These are phyloP conservation scores for Lactarius tabidus DNA, from an alignment of 768 basidiomycete species.

Conservation along the genomic window DNA sequence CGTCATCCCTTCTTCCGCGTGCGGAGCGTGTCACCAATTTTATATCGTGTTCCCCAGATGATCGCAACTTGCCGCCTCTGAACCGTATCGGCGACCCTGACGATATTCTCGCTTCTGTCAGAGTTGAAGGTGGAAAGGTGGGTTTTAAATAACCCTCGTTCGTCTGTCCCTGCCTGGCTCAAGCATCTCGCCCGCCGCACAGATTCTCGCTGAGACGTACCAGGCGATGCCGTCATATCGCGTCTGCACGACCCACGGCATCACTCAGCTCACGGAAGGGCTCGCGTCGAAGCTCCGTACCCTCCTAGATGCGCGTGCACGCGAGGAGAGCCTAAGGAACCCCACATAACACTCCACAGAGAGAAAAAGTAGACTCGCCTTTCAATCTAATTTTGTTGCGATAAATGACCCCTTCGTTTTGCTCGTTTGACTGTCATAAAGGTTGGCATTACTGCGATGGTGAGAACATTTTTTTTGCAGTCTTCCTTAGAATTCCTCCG, in stretches of 20 bases:
- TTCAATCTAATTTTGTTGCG: background rate
- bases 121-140: slow-evolving; percentile 67
- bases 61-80: slow-evolving; percentile 68
- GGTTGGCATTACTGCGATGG: too few species aligned
- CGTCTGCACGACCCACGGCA: slow-evolving; percentile 70
- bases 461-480: too few species aligned
- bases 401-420: background rate
- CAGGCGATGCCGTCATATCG: slow-evolving; percentile 83
- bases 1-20: background rate
- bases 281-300: slow-evolving; percentile 47
- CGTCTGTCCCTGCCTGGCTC: background rate
- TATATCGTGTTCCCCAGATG: slow-evolving; percentile 38
- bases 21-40: background rate
- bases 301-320: slow-evolving; percentile 35
- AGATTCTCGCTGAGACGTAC: slow-evolving; percentile 72
- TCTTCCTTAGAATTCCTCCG: too few species aligned
- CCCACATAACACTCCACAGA: background rate
- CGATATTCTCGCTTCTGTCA: slow-evolving; percentile 75
- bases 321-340: slow-evolving; percentile 30
- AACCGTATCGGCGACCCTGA: slow-evolving; percentile 79
- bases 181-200: background rate
- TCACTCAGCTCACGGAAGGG: slow-evolving; percentile 64
- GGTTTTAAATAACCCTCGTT: slow-evolving; percentile 17
- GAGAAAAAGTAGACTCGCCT: background rate
- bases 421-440: too few species aligned